Conservation (phyloP, 371 early-diverging fungal genomes). For the Rhizopus arrhizus region DNA sequence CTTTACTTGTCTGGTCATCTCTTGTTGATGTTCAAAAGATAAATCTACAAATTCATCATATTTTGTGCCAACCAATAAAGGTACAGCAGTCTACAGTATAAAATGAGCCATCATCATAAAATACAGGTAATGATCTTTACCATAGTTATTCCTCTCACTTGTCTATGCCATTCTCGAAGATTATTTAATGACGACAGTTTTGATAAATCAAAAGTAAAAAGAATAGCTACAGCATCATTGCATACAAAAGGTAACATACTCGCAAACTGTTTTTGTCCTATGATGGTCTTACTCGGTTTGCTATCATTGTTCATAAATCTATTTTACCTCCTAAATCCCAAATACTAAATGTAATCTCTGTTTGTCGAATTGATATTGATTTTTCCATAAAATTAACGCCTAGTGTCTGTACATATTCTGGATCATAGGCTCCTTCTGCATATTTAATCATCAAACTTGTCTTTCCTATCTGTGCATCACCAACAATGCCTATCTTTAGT, state of each 20-base stretch:
- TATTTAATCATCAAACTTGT: conserved; percentile 98
- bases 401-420: conserved; percentile 95
- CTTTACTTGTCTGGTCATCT: conserved; percentile 85
- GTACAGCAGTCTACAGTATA: conserved; percentile 77
- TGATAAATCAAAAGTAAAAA: conserved; percentile 96
- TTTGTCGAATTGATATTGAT: conserved; percentile 86
- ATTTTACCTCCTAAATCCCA: conserved; percentile 97
- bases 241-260: conserved; percentile 97
- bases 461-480: conserved; percentile 98
- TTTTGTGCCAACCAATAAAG: conserved; percentile 95
- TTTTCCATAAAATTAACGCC: conserved; percentile 99
- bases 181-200: conserved; percentile 90
- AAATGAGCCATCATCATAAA: neutral
- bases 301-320: conserved; percentile 6
- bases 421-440: conserved; percentile 95
- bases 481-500: conserved; percentile 97
- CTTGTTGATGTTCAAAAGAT: conserved; percentile 85
- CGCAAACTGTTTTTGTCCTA: conserved; percentile 94
- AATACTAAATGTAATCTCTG: conserved; percentile 96
- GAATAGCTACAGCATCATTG: conserved; percentile 92
- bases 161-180: conserved; percentile 95
- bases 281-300: neutral
- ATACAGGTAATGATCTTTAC: conserved; percentile 31
- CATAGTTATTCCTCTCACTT: conserved; percentile 94
- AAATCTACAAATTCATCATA: conserved; percentile 90